phyloP scores from a whole-genome alignment of 352 stramenopile genomes.

The Pythium guiyangense region DNA sequence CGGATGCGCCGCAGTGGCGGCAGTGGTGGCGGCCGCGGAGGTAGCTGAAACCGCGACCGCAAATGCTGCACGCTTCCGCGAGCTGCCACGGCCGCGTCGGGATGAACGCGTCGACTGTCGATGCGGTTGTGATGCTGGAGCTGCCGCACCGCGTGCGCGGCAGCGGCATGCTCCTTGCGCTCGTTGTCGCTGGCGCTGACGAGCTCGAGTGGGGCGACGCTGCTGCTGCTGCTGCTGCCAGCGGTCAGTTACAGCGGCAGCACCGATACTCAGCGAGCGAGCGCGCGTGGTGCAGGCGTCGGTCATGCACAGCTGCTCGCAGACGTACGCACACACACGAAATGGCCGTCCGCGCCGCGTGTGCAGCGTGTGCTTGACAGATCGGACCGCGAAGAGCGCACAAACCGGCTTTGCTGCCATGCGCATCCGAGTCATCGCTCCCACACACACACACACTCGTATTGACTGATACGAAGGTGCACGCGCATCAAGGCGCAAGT shows the following conservation, averaged over 20 bases:
- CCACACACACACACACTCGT: too few relatives aligned
- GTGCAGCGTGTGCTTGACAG: neutral
- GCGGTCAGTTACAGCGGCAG: too few relatives aligned
- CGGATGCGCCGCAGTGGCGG: slow-evolving; percentile 65
- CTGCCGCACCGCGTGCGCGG: neutral
- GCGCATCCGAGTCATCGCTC: neutral
- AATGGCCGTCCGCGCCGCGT: neutral
- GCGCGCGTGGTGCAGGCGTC: too few relatives aligned
- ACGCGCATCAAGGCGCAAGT: neutral
- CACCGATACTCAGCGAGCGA: neutral
- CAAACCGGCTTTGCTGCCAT: neutral
- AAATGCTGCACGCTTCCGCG: slow-evolving; percentile 53
- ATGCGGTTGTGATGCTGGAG: neutral
- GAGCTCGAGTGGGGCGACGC: neutral
- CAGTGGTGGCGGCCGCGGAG: slow-evolving; percentile 76
- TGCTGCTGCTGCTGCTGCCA: neutral
- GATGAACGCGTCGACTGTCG: slow-evolving; percentile 43
- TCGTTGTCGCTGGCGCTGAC: slow-evolving; percentile 2
- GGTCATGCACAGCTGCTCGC: neutral
- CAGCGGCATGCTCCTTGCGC: slow-evolving; percentile 10
- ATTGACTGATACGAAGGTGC: neutral
- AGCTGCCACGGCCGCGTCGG: slow-evolving; percentile 57
- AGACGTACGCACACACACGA: neutral
- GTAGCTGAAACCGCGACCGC: slow-evolving; percentile 48
- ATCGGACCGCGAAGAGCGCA: too few relatives aligned